Evolutionary conservation across 257 asterid species (phyloP), one percentile per base, ranked within the genome.

Genomic region (Scutellaria galericulata): DNA sequence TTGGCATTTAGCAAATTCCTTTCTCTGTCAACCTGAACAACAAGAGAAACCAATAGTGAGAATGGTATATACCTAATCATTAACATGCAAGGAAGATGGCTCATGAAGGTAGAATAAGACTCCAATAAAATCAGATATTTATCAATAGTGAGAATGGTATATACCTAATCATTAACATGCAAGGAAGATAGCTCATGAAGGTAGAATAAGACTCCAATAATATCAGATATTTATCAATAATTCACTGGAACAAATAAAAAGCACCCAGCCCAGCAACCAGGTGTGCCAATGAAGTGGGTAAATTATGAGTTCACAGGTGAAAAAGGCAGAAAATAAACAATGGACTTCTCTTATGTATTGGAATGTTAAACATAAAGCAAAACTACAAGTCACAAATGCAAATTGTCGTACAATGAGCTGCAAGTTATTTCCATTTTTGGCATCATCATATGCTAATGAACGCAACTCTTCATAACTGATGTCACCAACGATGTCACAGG

Each of bases 401-500:
- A 59, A 71, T 80, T 58, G 65, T 64, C 95, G 86, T 87, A 95
- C 99, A 84, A 95, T 91, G 67, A 81, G 81, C 73, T 72, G 90
- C 68, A 94, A 67, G 88, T 75, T 82, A 80, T 81, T 72, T 54
- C 98, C 98, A 46, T 75, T 82, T 77, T 81, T 88, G 44, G 93
- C 93, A 59, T 95, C 98, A 37, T 90, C 93, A 66, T 95, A 91
- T 79, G 99, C 98, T 45, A 79, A 77, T 66, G 89, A 88, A 70
- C 96, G 95, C 88, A 95, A 73, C 84, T 95, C 98, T 75, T 95
- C 99, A 24, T 61, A 88, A 81, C 97, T 91, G 80, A 83, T 73
- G 81, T 95, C 99, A 63, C 99, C 98, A 35, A 65, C 78, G 71
- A 88, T 75, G 77, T 95, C 99, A 79, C 99, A 94, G 41, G 97